Conservation (phyloP, 2,329 filamentous ascomycete species). For the Phymatotrichopsis omnivora region DNA sequence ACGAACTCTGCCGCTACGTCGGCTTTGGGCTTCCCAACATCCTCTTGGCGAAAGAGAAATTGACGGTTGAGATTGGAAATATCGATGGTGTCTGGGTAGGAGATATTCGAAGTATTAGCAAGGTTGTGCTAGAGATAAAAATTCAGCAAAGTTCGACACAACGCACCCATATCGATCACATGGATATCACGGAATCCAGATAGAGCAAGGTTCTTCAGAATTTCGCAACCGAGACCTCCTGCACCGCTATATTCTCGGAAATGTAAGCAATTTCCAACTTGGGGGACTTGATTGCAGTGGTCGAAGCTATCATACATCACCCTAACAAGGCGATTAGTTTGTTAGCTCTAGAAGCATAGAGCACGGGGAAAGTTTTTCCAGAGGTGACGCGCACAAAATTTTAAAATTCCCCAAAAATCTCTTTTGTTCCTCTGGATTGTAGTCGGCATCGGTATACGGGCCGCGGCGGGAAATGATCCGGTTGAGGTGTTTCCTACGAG, state of each 20-base stretch:
- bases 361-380: not conserved
- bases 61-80: slow-evolving; percentile 97
- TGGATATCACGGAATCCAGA: slow-evolving; percentile 96
- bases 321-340: slow-evolving; percentile 25
- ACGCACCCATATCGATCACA: slow-evolving; percentile 91
- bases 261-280: slow-evolving; percentile 21
- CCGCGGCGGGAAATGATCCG: slow-evolving; percentile 65
- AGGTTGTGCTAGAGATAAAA: not conserved
- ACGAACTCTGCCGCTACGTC: slow-evolving; percentile 88
- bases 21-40: slow-evolving; percentile 90
- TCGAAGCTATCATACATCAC: slow-evolving; percentile 37
- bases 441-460: slow-evolving; percentile 65
- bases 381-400: slow-evolving; percentile 50
- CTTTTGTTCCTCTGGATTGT: slow-evolving; percentile 43
- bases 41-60: slow-evolving; percentile 83
- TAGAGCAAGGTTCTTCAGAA: slow-evolving; percentile 88
- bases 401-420: slow-evolving; percentile 57
- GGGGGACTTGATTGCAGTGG: too few relatives aligned
- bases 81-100: slow-evolving; percentile 69
- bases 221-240: slow-evolving; percentile 89
- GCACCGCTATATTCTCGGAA: slow-evolving; percentile 57
- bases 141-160: too few relatives aligned
- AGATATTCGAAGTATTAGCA: slow-evolving; percentile 6
- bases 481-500: slow-evolving; percentile 76
- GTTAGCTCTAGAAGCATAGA: slow-evolving; percentile 8